Base-by-base conservation (phyloP, 768 basidiomycete genomes). In the Psilocybe tampanensis region DNA sequence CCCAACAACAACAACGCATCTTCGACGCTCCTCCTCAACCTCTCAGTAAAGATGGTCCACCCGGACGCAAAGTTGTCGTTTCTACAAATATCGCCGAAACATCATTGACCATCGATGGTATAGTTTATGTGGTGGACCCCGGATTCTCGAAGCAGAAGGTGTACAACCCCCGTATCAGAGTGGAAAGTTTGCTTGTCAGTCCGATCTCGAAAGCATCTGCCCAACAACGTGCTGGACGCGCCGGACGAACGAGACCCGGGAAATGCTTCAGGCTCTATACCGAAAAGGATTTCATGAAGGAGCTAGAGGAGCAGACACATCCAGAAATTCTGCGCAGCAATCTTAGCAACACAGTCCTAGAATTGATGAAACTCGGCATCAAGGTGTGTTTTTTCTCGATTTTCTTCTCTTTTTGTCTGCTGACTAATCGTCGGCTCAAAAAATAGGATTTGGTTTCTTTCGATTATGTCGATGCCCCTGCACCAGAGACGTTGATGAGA, bases 71-170 rank as follows among this genome's bases (percentile, higher is more conserved):
- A 71, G 84, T 98, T 43, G 91, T 99, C 29, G 79, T 99, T 0
- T 93, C 95, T 8, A 99, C 96, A 24, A 99, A 98, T 69, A 94
- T 98, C 56, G 97, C 97, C 2, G 96, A 99, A 73, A 98, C 96
- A 1, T 96, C 94, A 2, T 75, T 98, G 42, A 99, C 96, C 2
- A 98, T 99, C 56, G 96, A 99, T 63, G 96, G 96, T 19, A 98
- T 99, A 65, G 95, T 99, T n/a, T 99, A 98, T 65, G 96, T 98
- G 55, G 95, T 98, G 44, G 96, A 98, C 67, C 94, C 95, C 0
- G 95, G 95, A 1, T 97, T 98, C 76, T 95, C 91, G 32, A 96
- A 99, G 74, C 96, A 98, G 74, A 98, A 96, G 69, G 90, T 98
- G 47, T 99, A 98, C 78, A 98, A 98, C 70, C 97, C 96, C 0